Base-by-base conservation (phyloP, 2,329 filamentous ascomycete species). In the Curvularia hawaiiensis region DNA sequence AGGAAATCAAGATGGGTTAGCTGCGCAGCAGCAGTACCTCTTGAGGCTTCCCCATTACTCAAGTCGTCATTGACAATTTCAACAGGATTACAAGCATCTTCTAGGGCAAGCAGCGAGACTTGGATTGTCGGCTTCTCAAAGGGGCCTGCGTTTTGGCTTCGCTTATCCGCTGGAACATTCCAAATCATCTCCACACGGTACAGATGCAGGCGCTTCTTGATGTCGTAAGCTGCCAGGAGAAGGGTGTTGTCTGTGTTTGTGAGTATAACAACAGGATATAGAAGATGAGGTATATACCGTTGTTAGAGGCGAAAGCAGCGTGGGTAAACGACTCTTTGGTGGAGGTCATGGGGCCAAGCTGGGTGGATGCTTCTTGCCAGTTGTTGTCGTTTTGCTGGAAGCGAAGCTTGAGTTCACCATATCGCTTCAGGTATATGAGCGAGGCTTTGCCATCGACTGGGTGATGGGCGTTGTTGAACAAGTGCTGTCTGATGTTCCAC, bases 1-100 rank as follows among this genome's bases (percentile, higher is more conserved):
- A 96, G 77, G 49, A 96, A 83, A 63, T 91, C 88, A 10, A 97
- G 77, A 62, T 90, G 88, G 2, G 91, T 92, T 6, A 97, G 71
- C 68, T 70, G 73, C 30, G 65, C 72, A 45, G 75, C 69, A 54
- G 72, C 64, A 22, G 62, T 59, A 5, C 67, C 62, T 58, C 65
- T 66, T 45, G 69, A 60, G 55, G 67, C 65, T 44, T 62, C 54
- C 33, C 60, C 66, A 35, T 60, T 64, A 18, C 60, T 65, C 14
- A 73, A 45, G 24, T 73, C 70, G 18, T 58, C 63, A 16, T 55
- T 62, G n/a, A 60, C 56, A 31, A 71, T 66, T 4, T 61, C 64
- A 11, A 61, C n/a, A 9, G 74, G 75, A 49, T 65, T 66, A 41
- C 73, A 77, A 10, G 71, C 56, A 30, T 76, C 68, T 52, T 75